phyloP scores from a whole-genome alignment of 2,329 filamentous ascomycete species.

The Epichloe baconii region DNA sequence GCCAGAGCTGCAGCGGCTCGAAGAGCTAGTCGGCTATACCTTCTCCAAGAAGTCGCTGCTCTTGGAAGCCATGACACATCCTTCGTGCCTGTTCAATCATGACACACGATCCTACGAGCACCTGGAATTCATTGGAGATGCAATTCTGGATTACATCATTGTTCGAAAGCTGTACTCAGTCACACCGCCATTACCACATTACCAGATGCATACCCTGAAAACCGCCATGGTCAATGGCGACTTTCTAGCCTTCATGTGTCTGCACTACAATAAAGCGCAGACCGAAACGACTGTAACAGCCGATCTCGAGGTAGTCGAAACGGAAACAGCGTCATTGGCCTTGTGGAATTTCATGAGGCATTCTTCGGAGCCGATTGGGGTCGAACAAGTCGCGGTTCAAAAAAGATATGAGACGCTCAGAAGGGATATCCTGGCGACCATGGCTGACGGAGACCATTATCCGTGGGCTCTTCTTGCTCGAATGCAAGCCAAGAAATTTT shows the following conservation, averaged over 20 bases:
- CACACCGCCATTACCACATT: slow-evolving; percentile 28
- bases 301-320: slow-evolving; percentile 9
- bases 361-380: slow-evolving; percentile 31
- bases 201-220: slow-evolving; percentile 63
- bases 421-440: slow-evolving; percentile 31
- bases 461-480: slow-evolving; percentile 64
- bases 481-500: slow-evolving; percentile 59
- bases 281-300: slow-evolving; percentile 11
- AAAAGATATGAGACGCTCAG: slow-evolving; percentile 35
- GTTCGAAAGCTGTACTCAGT: slow-evolving; percentile 44
- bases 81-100: slow-evolving; percentile 40
- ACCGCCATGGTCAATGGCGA: slow-evolving; percentile 68
- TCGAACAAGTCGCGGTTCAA: slow-evolving; percentile 29
- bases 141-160: slow-evolving; percentile 68
- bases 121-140: slow-evolving; percentile 79
- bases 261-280: slow-evolving; percentile 28
- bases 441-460: slow-evolving; percentile 42
- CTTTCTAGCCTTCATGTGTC: slow-evolving; percentile 63
- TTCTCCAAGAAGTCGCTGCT: slow-evolving; percentile 60
- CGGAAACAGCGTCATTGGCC: slow-evolving; percentile 19
- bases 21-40: slow-evolving; percentile 54
- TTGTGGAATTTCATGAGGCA: slow-evolving; percentile 63
- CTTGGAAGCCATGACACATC: slow-evolving; percentile 69
- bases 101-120: slow-evolving; percentile 43
- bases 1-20: slow-evolving; percentile 35